A percentile compares a stretch with the other conserved stretches of the same genome.
phyloP scores from a whole-genome alignment of 2,329 filamentous ascomycete species.

The Balansia obtecta region DNA sequence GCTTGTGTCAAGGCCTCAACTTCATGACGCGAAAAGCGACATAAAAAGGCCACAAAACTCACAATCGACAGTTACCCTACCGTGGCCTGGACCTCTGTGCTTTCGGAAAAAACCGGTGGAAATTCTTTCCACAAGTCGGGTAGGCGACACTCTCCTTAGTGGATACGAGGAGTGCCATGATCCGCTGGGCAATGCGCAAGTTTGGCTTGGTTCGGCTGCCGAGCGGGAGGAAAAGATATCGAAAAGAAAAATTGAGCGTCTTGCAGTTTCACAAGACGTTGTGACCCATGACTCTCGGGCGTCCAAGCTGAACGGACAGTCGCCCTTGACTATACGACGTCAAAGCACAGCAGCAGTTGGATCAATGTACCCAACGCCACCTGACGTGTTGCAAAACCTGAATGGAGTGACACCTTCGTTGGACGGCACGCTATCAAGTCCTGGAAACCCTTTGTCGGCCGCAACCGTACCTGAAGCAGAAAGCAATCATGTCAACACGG shows the following conservation, averaged over 20 bases:
- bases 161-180: conserved; percentile 33
- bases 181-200: conserved; percentile 33
- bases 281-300: conserved; percentile 29
- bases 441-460: conserved; percentile 30
- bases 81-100: conserved; percentile 43
- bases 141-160: conserved; percentile 26
- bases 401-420: conserved; percentile 42
- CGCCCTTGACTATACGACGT: conserved; percentile 38
- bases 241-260: conserved; percentile 39
- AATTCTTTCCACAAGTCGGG: conserved; percentile 24
- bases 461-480: conserved; percentile 20
- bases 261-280: conserved; percentile 29
- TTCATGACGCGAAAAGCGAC: conserved; percentile 29
- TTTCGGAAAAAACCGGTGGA: conserved; percentile 36
- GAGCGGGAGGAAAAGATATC: conserved; percentile 35
- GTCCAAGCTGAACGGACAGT: conserved; percentile 34
- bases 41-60: conserved; percentile 25
- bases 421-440: conserved; percentile 43
- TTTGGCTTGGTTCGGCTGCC: conserved; percentile 31
- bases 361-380: conserved; percentile 60
- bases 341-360: conserved; percentile 34
- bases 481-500: conserved; percentile 10
- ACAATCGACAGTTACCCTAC: conserved; percentile 27
- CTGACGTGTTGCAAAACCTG: conserved; percentile 47
- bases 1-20: conserved; percentile 32